Percentiles rank a stretch among this genome's conserved stretches.
phyloP scores from a whole-genome alignment of 2,329 filamentous ascomycete species.

The Penicillium sp. region DNA sequence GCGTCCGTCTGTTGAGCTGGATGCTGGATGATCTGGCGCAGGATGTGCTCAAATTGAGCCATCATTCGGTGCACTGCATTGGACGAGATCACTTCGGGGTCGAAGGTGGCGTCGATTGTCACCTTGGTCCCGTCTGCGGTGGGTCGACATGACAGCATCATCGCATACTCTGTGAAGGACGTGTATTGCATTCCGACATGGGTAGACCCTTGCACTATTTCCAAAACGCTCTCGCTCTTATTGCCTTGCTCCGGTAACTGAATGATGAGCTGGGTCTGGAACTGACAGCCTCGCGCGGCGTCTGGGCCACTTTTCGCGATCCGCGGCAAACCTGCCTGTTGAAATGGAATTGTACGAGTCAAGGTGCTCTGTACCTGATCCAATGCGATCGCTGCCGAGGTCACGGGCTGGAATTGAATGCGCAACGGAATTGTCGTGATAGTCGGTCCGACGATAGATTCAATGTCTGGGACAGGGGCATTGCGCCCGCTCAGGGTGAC shows the following conservation, averaged over 20 bases:
- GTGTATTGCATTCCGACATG: background rate
- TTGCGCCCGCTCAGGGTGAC: background rate
- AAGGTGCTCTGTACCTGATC: background rate
- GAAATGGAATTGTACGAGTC: background rate
- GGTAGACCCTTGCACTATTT: background rate
- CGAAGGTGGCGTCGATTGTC: background rate
- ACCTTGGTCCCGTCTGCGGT: background rate
- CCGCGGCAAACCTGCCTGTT: background rate
- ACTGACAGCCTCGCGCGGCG: background rate
- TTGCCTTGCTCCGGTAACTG: background rate
- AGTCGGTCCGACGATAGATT: background rate
- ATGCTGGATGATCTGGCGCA: background rate
- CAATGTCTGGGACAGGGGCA: background rate
- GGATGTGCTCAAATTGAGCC: background rate
- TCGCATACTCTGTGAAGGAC: background rate
- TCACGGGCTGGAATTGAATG: background rate
- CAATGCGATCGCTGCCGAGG: background rate
- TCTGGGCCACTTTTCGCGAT: background rate
- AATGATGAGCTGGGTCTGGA: background rate
- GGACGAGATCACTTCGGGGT: background rate
- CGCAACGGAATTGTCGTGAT: background rate
- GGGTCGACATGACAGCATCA: background rate
- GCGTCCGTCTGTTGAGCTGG: background rate
- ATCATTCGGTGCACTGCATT: background rate
- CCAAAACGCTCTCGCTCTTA: background rate